Base-by-base conservation (phyloP, 2,329 filamentous ascomycete genomes). In the Penicillium sp. region DNA sequence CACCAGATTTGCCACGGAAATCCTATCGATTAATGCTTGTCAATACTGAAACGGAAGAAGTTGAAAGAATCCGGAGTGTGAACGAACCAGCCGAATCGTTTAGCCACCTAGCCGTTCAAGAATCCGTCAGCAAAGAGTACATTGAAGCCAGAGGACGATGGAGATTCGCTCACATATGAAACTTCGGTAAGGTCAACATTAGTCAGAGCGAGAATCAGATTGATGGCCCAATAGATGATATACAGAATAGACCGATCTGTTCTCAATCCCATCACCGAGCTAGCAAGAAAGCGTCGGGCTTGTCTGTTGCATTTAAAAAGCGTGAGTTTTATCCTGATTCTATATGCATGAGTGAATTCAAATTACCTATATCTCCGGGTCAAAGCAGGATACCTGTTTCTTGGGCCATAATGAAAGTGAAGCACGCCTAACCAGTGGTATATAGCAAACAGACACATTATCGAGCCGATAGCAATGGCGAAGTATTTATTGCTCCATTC, bases 401-500 rank as follows among this genome's bases (percentile, higher is more conserved):
- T 42, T 21, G 46, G 54, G 21, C 55, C 51, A 50, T 48, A 51
- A n/a, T 19, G 16, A 43, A 49, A 37, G 14, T 51, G 27, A 23
- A 53, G 29, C 13, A 62, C 48, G 35, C 43, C 46, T 31, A 37
- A 26, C 61, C 61, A 63, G 35, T 63, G 59, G 14, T 48, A 50
- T 49, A 55, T 9, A 11, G 44, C 53, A 35, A 53, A 56, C 21
- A 62, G 33, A 21, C 53, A 45, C 59, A 63, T 63, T 9, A 62
- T 60, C 3, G 49, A 33, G 1, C 61, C 61, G 5, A 62, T 60
- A 27, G 54, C 39, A 14, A 63, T 63, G 8, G 61, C 59, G 52
- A 60, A 60, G 21, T 60, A 63, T 21, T 63, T 58, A n/a, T 43
- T 43, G n/a, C 27, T 53, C 61, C 61, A 62, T 26, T 50, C 56